Base-by-base conservation (phyloP, 2,329 filamentous ascomycete genomes). In the Sporothrix dimorphospora region DNA sequence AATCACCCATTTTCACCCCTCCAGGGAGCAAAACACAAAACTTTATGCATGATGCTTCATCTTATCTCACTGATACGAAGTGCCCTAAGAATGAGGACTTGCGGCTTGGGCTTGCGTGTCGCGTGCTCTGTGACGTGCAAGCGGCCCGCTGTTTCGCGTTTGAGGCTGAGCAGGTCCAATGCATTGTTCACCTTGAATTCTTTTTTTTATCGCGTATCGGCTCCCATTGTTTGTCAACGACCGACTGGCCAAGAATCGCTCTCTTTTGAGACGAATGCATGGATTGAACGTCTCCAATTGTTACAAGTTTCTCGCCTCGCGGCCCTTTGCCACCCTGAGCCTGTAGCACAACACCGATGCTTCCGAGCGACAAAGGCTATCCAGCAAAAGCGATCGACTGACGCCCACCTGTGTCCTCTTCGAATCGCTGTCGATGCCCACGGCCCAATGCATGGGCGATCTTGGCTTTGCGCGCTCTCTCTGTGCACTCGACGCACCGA, bases 131-230 rank as follows among this genome's bases (percentile, higher is more conserved):
- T 45, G 67, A 30, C 67, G 67, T 57, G 67, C 51, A 59, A 47
- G 51, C 68, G 68, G 68, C 38, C 51, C 67, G 38, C n/a, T 51
- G 68, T 61, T 61, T 63, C 68, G 68, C 19, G 68, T 70, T 51
- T 51, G 68, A 27, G 68, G 68, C 68, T 61, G 68, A 70, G 68
- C 68, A 42, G 68, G 30, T 49, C 34, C 53, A 61, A 51, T 67
- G 65, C 42, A 49, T 67, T 51, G 24, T 38, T 38, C 42, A 30
- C 27, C 8, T 49, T 21, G 9, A 40, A 14, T 16, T 55, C 6
- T 24, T 11, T 6, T 40, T 19, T 11, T 14, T 24, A n/a, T n/a
- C n/a, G n/a, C 24, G 34, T 42, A 6, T 63, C 34, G 11, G 19
- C n/a, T 63, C 53, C n/a, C 9, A 5, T 24, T 45, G 38, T 6